Conservation (phyloP, 2,329 filamentous ascomycete species). For the Aspergillus ochraceoroseus region DNA sequence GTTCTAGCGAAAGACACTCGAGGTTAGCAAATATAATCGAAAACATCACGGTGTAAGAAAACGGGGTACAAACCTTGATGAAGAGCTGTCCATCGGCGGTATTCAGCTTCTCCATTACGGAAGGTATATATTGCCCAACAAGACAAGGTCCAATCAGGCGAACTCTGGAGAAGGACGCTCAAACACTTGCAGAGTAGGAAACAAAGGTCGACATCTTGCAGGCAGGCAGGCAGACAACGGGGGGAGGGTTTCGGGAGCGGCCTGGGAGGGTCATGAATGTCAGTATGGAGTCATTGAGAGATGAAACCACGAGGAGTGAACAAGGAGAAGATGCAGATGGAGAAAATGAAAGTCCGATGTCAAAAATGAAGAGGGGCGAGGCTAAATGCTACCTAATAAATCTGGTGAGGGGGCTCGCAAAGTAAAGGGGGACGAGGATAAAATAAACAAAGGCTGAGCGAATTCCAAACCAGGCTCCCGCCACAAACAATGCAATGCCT, state of each 20-base stretch:
- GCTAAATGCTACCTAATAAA: conserved; percentile 8
- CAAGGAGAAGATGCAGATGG: neutral
- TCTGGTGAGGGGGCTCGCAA: conserved; percentile 3
- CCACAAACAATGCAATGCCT: conserved; percentile 14
- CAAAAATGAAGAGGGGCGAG: neutral
- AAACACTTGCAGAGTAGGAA: conserved; percentile 28
- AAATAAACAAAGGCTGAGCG: conserved; percentile 14
- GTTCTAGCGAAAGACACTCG: conserved; percentile 56
- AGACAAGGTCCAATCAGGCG: conserved; percentile 30
- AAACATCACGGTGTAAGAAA: too few relatives aligned
- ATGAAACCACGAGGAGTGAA: neutral
- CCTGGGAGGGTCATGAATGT: conserved; percentile 8
- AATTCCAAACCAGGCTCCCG: conserved; percentile 15
- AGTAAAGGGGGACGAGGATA: conserved; percentile 1
- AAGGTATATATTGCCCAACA: conserved; percentile 27
- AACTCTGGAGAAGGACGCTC: conserved; percentile 37
- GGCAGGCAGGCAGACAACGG: conserved; percentile 17
- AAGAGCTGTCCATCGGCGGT: conserved; percentile 49
- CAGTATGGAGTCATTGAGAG: conserved; percentile 9
- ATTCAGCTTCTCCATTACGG: conserved; percentile 48
- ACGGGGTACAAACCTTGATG: conserved; percentile 37
- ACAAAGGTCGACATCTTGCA: conserved; percentile 35
- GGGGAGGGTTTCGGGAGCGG: conserved; percentile 25
- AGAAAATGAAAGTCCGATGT: neutral
- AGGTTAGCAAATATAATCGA: conserved; percentile 10